A percentile compares a stretch with the other conserved stretches of the same genome.
phyloP scores from a whole-genome alignment of 2,329 filamentous ascomycete genomes.

The Alternaria sp. region DNA sequence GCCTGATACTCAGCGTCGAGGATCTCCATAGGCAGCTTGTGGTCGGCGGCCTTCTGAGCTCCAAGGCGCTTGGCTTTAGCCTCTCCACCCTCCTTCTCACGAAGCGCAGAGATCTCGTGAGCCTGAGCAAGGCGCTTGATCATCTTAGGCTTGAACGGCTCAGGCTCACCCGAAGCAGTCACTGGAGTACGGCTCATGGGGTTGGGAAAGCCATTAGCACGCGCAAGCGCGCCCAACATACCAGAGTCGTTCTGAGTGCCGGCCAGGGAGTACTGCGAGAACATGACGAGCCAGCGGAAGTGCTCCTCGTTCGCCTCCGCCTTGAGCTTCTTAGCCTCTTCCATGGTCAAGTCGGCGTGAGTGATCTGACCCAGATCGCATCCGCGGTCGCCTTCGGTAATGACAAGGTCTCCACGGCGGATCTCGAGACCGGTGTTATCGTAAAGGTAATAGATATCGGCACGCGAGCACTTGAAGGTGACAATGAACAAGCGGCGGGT shows the following conservation, averaged over 20 bases:
- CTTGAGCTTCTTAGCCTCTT: slow-evolving; percentile 86
- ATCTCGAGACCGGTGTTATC: slow-evolving; percentile 92
- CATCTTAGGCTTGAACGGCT: slow-evolving; percentile 86
- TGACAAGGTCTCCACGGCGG: slow-evolving; percentile 91
- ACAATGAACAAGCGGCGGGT: slow-evolving; percentile 76
- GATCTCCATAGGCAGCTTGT: slow-evolving; percentile 97
- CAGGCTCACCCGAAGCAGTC: slow-evolving; percentile 54
- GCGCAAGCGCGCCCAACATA: slow-evolving; percentile 56
- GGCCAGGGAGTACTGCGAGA: slow-evolving; percentile 68
- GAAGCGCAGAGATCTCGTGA: slow-evolving; percentile 86
- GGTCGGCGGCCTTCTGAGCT: slow-evolving; percentile 95
- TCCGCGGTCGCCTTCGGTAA: slow-evolving; percentile 95
- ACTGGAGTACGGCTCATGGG: slow-evolving; percentile 57
- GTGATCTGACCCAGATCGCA: slow-evolving; percentile 95
- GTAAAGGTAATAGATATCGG: slow-evolving; percentile 96
- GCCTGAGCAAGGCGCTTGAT: slow-evolving; percentile 94
- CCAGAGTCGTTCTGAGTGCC: slow-evolving; percentile 56
- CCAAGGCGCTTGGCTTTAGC: slow-evolving; percentile 97
- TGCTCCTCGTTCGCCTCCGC: slow-evolving; percentile 94
- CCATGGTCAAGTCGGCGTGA: slow-evolving; percentile 85
- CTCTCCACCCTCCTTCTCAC: slow-evolving; percentile 96
- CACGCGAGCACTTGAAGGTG: slow-evolving; percentile 93
- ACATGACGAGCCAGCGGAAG: slow-evolving; percentile 99
- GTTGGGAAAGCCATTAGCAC: slow-evolving; percentile 44
- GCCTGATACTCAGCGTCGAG: slow-evolving; percentile 98